Conservation (phyloP, 371 early-diverging fungal species). For the Rhizomucor pusillus region DNA sequence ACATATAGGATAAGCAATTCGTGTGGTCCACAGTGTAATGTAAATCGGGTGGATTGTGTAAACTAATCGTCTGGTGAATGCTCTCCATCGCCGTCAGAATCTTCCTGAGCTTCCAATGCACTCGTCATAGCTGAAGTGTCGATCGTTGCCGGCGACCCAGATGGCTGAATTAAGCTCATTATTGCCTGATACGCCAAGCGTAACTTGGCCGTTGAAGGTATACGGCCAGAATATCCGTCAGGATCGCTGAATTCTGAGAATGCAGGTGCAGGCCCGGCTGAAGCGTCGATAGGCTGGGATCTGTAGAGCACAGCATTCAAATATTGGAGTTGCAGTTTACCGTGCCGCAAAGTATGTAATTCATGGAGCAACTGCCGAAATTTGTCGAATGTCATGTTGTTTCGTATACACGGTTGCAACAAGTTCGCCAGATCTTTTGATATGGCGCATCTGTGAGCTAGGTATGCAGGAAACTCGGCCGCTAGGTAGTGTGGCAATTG, state of each 20-base stretch:
- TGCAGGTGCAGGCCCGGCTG: neutral
- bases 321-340: slow-evolving; percentile 8
- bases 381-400: slow-evolving; percentile 9
- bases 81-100: no score
- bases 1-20: no score
- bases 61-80: no score
- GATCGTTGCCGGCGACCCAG: slow-evolving; percentile 2
- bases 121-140: neutral
- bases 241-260: slow-evolving; percentile 7
- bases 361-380: slow-evolving; percentile 13
- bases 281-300: neutral
- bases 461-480: slow-evolving; percentile 17
- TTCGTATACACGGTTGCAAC: slow-evolving; percentile 11
- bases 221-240: slow-evolving; percentile 4
- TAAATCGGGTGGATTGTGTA: no score
- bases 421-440: slow-evolving; percentile 13
- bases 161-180: neutral
- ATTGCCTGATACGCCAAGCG: neutral
- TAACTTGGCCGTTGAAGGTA: slow-evolving; percentile 7
- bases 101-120: no score
- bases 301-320: slow-evolving; percentile 1
- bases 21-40: no score
- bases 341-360: slow-evolving; percentile 10
- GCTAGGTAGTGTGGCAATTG: slow-evolving; percentile 12
- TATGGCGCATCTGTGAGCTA: slow-evolving; percentile 17